Base-by-base conservation (phyloP, 305 asterid species). In the Striga hermonthica region DNA sequence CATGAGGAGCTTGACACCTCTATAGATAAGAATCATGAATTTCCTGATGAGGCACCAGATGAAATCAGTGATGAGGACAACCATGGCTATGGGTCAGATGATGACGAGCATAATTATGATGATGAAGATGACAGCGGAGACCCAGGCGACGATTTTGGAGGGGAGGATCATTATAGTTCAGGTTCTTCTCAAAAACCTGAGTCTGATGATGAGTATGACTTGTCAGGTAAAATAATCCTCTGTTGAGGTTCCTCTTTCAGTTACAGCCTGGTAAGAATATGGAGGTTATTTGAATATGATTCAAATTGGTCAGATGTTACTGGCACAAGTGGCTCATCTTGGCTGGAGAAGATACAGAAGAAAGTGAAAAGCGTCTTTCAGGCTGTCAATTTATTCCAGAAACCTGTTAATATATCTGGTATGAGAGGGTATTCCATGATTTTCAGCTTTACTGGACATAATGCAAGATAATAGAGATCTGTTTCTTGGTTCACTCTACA, bases 331-430 rank as follows among this genome's bases (percentile, higher is more conserved):
- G 72, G 82, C 75, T 80, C 88, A 39, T 86, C 97, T 41, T 93
- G 96, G 98, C 75, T 85, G 80, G 94, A 83, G 77, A 93, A 88
- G 94, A 83, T 93, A 74, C 95, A 86, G 80, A 69, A 78, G 70
- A 81, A 84, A 66, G 93, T 80, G 67, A 82, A 78, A 76, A 81
- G 71, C 73, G 74, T 90, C 75, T 74, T 93, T 64, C 83, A 80
- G 64, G 83, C 89, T 62, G 87, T 90, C 76, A 93, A 83, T 72
- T 54, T 83, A 64, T 93, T 93, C 80, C 92, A 82, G 77, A 79
- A 80, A 69, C 97, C 98, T 48, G 87, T 86, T 57, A 84, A 90
- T 81, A 77, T 77, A 77, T 86, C 98, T 78, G 98, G 98, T 93
- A 90, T 60, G n/a, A 57, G 44, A 63, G 67, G 41, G 64, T 72